Conservation (phyloP, 805 yeast species). For the Candida ortonii region DNA sequence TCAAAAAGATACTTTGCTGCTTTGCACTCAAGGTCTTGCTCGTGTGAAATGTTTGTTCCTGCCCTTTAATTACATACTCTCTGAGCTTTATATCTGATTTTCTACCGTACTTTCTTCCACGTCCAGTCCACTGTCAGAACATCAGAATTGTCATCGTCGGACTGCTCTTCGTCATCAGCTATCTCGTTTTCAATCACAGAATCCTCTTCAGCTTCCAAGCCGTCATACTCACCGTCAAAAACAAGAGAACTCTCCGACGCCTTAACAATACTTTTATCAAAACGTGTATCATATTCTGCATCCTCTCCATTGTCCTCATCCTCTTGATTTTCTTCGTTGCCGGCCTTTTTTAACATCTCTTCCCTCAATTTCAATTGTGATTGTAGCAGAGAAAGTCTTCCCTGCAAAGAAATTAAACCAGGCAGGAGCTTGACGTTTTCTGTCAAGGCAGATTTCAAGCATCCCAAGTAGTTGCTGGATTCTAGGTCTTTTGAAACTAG, state of each 20-base stretch:
- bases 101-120: no score
- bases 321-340: constrained; percentile 14
- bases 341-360: constrained; percentile 40
- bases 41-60: no score
- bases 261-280: constrained; percentile 21
- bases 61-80: no score
- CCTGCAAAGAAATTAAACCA: constrained; percentile 74
- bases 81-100: no score
- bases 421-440: constrained; percentile 60
- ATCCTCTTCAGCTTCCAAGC: constrained; percentile 16
- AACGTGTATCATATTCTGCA: constrained; percentile 22
- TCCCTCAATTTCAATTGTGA: constrained; percentile 72
- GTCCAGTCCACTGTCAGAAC: no score
- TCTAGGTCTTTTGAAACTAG: constrained; percentile 52
- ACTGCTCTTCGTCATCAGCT: constrained; percentile 6
- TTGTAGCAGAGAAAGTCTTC: constrained; percentile 72
- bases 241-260: constrained; percentile 20
- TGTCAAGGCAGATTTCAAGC: constrained; percentile 55
- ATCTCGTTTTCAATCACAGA: no score
- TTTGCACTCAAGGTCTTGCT: no score
- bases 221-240: constrained; percentile 31
- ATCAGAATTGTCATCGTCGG: constrained; percentile 1
- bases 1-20: no score
- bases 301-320: constrained; percentile 29
- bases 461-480: constrained; percentile 52